Evolutionary conservation across 352 stramenopile genomes (phyloP).

Genomic region (Phytophthora crassamura): DNA sequence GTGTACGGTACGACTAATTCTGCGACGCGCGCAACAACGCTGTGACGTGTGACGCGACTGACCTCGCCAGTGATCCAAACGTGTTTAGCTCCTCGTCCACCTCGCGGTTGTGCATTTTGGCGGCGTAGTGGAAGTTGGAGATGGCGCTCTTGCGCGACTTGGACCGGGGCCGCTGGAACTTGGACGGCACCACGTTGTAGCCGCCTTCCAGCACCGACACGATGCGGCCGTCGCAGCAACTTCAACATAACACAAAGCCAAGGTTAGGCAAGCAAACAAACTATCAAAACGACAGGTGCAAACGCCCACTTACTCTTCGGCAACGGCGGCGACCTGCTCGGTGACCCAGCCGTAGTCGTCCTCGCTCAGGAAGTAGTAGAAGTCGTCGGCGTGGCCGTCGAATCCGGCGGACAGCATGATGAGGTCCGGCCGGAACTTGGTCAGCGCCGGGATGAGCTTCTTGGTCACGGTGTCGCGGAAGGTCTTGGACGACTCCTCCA

Average conservation of each 20-base stretch:
- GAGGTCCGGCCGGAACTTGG: constrained; percentile 59
- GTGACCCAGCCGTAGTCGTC: constrained; percentile 91
- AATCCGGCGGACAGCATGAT: constrained; percentile 79
- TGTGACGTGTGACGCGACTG: constrained; percentile 67
- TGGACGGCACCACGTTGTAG: constrained; percentile 82
- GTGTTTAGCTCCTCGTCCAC: constrained; percentile 59
- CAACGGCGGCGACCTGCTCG: constrained; percentile 86
- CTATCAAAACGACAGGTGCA: background rate
- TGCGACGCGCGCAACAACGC: constrained; percentile 52
- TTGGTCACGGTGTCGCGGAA: constrained; percentile 56
- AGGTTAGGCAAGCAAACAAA: constrained; percentile 6
- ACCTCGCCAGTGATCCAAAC: constrained; percentile 66
- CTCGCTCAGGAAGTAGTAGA: constrained; percentile 79
- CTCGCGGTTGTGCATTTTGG: constrained; percentile 57
- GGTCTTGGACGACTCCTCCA: constrained; percentile 51
- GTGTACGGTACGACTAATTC: constrained; percentile 23
- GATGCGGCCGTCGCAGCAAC: constrained; percentile 91
- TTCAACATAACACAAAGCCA: constrained; percentile 20
- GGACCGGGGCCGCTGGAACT: constrained; percentile 44
- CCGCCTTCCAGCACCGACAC: constrained; percentile 96
- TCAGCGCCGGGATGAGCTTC: constrained; percentile 56
- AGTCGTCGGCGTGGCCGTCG: constrained; percentile 70
- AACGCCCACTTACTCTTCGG: constrained; percentile 85
- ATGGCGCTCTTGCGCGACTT: constrained; percentile 38
- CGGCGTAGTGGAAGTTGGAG: constrained; percentile 62